These are phyloP conservation scores for Pythium oligandrum DNA, from an alignment of 352 stramenopile species.

Conservation along the genomic window DNA sequence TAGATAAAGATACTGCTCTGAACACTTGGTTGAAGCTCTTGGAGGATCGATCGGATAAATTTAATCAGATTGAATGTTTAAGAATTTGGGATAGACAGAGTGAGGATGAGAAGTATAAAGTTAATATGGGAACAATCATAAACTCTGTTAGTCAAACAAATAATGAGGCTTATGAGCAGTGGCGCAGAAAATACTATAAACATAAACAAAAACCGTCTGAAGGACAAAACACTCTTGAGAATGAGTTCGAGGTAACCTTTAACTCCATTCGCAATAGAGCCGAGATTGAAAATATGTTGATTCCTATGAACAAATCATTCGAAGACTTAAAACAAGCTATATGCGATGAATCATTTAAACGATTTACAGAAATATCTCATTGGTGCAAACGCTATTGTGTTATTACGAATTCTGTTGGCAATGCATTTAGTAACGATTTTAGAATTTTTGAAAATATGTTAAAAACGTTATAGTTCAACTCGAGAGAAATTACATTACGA, in stretches of 20 bases:
- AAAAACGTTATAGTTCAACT: slow-evolving; percentile 9
- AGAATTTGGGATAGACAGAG: slow-evolving; percentile 11
- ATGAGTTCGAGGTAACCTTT: slow-evolving; percentile 7
- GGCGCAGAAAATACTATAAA: slow-evolving; percentile 9
- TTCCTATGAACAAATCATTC: slow-evolving; percentile 7
- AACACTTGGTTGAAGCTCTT: slow-evolving; percentile 8
- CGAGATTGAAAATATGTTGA: slow-evolving; percentile 7
- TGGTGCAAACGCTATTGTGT: slow-evolving; percentile 10
- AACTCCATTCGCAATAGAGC: slow-evolving; percentile 4
- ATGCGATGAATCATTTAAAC: slow-evolving; percentile 6
- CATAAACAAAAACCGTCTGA: slow-evolving; percentile 7
- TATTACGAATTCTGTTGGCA: slow-evolving; percentile 4
- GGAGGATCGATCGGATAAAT: slow-evolving; percentile 11
- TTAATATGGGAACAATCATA: slow-evolving; percentile 9
- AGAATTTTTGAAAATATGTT: slow-evolving; percentile 9
- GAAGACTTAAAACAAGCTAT: slow-evolving; percentile 7
- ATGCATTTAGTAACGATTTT: slow-evolving; percentile 8
- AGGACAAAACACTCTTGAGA: slow-evolving; percentile 3
- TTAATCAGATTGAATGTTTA: slow-evolving; percentile 9
- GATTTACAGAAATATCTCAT: slow-evolving; percentile 10
- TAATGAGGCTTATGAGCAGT: slow-evolving; percentile 7
- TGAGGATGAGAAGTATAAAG: slow-evolving; percentile 6
- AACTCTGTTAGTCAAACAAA: slow-evolving; percentile 8
- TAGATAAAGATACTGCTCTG: slow-evolving; percentile 7
- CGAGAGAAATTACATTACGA: slow-evolving; percentile 6